Evolutionary conservation across 1,139 yeast species (phyloP).

Genomic region (Pichia inconspicua): DNA sequence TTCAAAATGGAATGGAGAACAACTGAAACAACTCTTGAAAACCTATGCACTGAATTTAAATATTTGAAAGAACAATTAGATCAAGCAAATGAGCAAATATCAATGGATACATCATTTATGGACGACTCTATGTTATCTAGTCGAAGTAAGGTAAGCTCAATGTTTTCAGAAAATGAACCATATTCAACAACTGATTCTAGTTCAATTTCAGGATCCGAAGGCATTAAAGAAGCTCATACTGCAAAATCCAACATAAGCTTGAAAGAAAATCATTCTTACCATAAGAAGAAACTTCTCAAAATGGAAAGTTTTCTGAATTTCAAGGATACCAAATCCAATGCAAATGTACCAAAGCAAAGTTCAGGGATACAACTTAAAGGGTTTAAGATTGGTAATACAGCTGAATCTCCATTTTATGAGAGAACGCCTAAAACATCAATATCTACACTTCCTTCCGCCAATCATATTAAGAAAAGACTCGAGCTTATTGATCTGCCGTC

Average conservation of each 20-base stretch:
- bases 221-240: too few relatives aligned
- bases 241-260: not conserved
- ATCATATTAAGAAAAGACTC: conserved; percentile 1
- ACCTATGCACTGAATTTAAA: conserved; percentile 41
- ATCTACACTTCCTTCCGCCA: not conserved
- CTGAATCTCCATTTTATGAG: conserved; percentile 5
- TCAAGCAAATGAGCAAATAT: conserved; percentile 16
- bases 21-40: conserved; percentile 43
- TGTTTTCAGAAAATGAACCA: conserved; percentile 9
- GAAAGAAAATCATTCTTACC: not conserved
- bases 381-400: conserved; percentile 14
- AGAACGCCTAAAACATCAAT: not conserved
- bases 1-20: conserved; percentile 31
- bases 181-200: conserved; percentile 3
- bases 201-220: not conserved
- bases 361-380: conserved; percentile 13
- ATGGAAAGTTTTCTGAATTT: conserved; percentile 25
- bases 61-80: conserved; percentile 28
- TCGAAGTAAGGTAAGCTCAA: conserved; percentile 1
- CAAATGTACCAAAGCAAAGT: not conserved
- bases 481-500: conserved; percentile 11
- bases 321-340: not conserved
- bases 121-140: conserved; percentile 4
- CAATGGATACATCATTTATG: not conserved
- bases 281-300: conserved; percentile 6